Evolutionary conservation across 768 basidiomycete genomes (phyloP).

Genomic region (Dacryopinax primogenitus): DNA sequence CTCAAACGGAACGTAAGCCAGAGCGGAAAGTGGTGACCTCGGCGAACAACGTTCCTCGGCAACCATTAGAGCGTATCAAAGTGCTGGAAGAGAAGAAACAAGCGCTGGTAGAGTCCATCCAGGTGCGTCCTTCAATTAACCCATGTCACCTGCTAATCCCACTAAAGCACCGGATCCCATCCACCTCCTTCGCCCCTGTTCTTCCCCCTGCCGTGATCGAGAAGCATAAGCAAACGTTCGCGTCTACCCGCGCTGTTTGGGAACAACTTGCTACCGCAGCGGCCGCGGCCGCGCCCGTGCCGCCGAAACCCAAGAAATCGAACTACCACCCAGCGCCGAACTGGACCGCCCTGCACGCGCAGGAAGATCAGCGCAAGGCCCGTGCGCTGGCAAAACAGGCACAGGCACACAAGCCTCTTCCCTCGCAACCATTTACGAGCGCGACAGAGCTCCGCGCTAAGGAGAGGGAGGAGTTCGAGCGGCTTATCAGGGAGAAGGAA

Average conservation of each 20-base stretch:
- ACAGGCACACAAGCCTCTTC: neutral
- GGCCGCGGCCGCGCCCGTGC: neutral
- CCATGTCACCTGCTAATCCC: neutral
- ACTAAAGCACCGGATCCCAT: constrained; percentile 1
- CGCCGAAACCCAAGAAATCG: neutral
- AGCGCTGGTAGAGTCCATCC: neutral
- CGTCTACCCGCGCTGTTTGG: neutral
- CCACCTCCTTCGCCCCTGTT: neutral
- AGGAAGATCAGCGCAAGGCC: neutral
- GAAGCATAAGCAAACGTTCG: neutral
- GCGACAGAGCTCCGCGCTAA: neutral
- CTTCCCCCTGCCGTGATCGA: neutral
- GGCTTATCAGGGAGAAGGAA: neutral
- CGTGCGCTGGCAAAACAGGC: neutral
- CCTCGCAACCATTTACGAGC: neutral
- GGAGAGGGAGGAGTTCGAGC: constrained; percentile 6
- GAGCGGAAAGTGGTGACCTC: too few species aligned
- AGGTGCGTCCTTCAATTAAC: neutral
- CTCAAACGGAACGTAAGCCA: too few species aligned
- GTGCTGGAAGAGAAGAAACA: constrained; percentile 1
- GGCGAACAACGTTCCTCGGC: too few species aligned
- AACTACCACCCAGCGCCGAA: constrained; percentile 1
- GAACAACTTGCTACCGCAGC: neutral
- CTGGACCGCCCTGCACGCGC: constrained; percentile 1
- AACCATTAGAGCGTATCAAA: neutral